Evolutionary conservation across 306 rosid genomes (phyloP).

Genomic region (Parietaria judaica): DNA sequence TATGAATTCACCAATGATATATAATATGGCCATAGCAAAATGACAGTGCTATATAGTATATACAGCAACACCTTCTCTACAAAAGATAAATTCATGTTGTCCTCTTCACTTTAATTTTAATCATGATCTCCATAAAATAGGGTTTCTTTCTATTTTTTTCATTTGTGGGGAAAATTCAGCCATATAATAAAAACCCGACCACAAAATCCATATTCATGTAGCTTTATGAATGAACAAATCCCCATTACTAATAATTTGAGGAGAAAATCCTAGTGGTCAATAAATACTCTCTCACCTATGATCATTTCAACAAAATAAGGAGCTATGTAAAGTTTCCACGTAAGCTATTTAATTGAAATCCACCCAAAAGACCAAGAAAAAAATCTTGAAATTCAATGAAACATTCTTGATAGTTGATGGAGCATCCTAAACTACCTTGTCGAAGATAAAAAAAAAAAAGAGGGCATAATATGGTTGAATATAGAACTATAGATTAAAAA

Average conservation of each 20-base stretch:
- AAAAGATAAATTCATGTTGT: slow-evolving; percentile 1
- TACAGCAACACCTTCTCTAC: neutral
- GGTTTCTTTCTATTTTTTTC: neutral
- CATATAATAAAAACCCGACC: neutral
- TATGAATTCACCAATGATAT: neutral
- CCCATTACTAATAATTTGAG: neutral
- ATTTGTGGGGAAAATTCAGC: slow-evolving; percentile 6
- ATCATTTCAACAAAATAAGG: neutral
- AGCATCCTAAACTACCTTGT: slow-evolving; percentile 2
- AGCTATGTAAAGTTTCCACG: slow-evolving; percentile 12
- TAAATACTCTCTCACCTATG: slow-evolving; percentile 3
- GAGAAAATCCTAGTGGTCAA: slow-evolving; percentile 3
- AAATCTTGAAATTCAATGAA: slow-evolving; percentile 6
- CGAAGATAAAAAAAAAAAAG: neutral
- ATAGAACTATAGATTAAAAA: too few species aligned
- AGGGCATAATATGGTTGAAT: neutral
- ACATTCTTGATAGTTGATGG: slow-evolving; percentile 10
- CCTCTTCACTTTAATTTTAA: neutral
- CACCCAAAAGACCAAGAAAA: slow-evolving; percentile 5
- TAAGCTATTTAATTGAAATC: neutral
- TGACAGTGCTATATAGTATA: neutral
- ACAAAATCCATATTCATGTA: neutral
- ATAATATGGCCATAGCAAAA: neutral
- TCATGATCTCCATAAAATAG: neutral
- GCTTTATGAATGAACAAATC: neutral